phyloP scores from a whole-genome alignment of 1,284 basidiomycete species.

The Ganoderma meredithae region DNA sequence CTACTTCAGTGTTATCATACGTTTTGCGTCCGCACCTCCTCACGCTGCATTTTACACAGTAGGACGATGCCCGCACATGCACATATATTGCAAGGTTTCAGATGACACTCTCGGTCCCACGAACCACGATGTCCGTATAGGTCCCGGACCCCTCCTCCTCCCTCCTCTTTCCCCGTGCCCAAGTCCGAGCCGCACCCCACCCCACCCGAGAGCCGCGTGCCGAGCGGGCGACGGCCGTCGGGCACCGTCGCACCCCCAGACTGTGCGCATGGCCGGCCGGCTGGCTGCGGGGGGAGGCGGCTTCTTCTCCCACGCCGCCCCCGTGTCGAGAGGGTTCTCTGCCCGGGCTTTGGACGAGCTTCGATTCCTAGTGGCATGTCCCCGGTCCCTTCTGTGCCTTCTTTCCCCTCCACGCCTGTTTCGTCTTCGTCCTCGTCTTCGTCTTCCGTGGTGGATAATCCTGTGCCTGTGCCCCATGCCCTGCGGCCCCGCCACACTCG shows the following conservation, averaged over 20 bases:
- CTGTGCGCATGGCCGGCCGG: background rate
- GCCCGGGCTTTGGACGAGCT: constrained; percentile 22
- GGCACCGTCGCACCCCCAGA: background rate
- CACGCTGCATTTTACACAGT: constrained; percentile 8
- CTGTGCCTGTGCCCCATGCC: constrained; percentile 3
- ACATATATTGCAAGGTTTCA: constrained; percentile 8
- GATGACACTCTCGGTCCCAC: background rate
- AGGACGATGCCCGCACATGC: background rate
- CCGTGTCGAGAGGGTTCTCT: constrained; percentile 1
- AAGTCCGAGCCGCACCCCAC: constrained; percentile 4
- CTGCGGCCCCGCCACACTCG: background rate
- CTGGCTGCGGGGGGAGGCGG: background rate
- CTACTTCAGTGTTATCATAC: constrained; percentile 12
- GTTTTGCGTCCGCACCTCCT: constrained; percentile 8
- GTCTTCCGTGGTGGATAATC: background rate
- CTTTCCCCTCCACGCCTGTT: background rate
- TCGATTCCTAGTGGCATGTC: constrained; percentile 25
- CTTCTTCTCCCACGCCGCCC: constrained; percentile 10
- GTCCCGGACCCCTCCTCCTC: background rate
- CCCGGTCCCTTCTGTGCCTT: constrained; percentile 22
- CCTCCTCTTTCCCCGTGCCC: background rate
- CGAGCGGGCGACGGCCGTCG: constrained; percentile 1
- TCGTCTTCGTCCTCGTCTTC: background rate
- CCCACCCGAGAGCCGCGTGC: constrained; percentile 3
- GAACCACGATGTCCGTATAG: constrained; percentile 1